Evolutionary conservation across 2,329 filamentous ascomycete genomes (phyloP).

Genomic region (Colletotrichum lindemuthianum): DNA sequence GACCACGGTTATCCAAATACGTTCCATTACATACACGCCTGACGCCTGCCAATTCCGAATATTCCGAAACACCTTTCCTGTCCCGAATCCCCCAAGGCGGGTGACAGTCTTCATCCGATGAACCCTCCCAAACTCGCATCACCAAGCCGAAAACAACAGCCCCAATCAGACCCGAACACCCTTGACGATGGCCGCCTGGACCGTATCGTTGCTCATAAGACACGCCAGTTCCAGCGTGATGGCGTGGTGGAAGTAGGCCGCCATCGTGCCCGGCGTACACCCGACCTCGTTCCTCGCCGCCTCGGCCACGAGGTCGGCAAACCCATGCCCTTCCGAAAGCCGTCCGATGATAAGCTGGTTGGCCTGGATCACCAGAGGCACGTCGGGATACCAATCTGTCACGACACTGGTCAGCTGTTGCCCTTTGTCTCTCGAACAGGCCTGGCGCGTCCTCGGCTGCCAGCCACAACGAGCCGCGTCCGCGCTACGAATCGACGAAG

Average conservation of each 20-base stretch:
- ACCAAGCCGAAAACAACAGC: neutral
- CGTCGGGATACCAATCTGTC: slow-evolving; percentile 32
- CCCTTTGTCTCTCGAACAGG: neutral
- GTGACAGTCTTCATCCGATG: neutral
- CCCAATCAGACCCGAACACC: slow-evolving; percentile 18
- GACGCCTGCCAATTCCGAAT: too few relatives aligned
- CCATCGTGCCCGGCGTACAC: slow-evolving; percentile 30
- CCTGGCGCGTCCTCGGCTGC: too few relatives aligned
- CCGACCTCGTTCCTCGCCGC: slow-evolving; percentile 29
- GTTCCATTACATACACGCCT: too few relatives aligned
- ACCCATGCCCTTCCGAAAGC: slow-evolving; percentile 20
- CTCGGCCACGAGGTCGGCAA: slow-evolving; percentile 27
- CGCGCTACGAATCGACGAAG: too few relatives aligned
- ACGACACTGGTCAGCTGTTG: neutral
- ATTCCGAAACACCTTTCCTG: too few relatives aligned
- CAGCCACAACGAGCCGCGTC: too few relatives aligned
- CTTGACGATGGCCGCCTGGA: slow-evolving; percentile 31
- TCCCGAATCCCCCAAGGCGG: too few relatives aligned
- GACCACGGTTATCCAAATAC: too few relatives aligned
- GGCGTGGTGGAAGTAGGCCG: slow-evolving; percentile 31
- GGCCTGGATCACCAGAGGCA: slow-evolving; percentile 32
- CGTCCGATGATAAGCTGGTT: slow-evolving; percentile 33
- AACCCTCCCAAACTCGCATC: slow-evolving; percentile 9
- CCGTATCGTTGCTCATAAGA: slow-evolving; percentile 29
- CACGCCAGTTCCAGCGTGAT: slow-evolving; percentile 32